Base-by-base conservation (phyloP, 345 rosid species). In the Carallia brachiata region DNA sequence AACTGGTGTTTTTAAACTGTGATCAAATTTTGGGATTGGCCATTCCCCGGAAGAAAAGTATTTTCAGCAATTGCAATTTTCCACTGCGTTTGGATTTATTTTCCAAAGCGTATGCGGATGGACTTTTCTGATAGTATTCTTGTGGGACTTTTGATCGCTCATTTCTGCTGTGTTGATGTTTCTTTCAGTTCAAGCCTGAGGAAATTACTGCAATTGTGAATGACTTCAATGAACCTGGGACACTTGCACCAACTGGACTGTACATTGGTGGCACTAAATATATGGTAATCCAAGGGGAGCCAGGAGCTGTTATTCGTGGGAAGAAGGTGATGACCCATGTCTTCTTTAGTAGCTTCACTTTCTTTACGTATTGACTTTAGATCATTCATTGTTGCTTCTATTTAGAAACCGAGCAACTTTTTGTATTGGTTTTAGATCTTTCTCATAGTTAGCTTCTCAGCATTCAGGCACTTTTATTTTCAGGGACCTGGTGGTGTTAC, bases 281-380 rank as follows among this genome's bases (percentile, higher is more conserved):
- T 63, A 73, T 77, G 74, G 81, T 77, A 28, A 73, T 77, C 70
- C 77, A 77, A 23, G 78, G 78, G 13, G 78, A 78, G 64, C n/a
- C 75, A 16, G 73, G 76, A n/a, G 82, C 75, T 56, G 78, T 78
- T 63, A 73, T 73, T 7, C 72, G 77, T 13, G 77, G 77, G 40
- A 73, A 73, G 67, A 73, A 73, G 67, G 67, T 71, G 62, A 36
- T 6, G 52, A 23, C 30, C 23, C 23, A 12, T 44, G 50, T 44
- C 16, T 44, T 44, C 50, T 44, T 13, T 44, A 44, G 50, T 44
- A 3, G 12, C 50, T 13, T 44, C 50, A 44, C 16, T 44, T 12
- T 44, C 50, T 44, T 44, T 12, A 44, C 4, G 3, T 44, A 44
- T 32, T 4, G 4, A 4, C 17, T 44, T 2, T 44, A 13, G 50